Evolutionary conservation across 176 grass and related monocot genomes (phyloP).

Genomic region (Carex scoparia): DNA sequence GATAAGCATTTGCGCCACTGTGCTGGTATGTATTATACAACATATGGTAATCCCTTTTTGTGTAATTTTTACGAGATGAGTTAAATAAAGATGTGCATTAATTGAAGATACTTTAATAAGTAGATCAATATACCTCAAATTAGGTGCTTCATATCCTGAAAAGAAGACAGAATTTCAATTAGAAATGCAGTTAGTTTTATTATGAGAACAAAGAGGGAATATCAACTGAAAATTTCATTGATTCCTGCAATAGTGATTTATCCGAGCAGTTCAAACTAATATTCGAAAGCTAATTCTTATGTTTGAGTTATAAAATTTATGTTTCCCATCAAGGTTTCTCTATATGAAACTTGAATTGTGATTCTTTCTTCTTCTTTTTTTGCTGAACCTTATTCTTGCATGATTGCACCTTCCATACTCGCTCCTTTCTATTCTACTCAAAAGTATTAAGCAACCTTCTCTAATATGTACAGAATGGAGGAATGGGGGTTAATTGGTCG

Average conservation of each 20-base stretch:
- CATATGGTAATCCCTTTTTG: neutral
- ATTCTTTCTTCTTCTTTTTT: neutral
- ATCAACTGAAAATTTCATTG: neutral
- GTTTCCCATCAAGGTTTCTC: neutral
- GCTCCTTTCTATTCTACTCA: neutral
- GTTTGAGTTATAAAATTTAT: neutral
- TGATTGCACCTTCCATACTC: neutral
- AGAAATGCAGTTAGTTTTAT: neutral
- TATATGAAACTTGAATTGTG: neutral
- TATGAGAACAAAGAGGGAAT: neutral
- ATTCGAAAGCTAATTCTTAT: neutral
- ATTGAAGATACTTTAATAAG: neutral
- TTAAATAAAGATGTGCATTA: neutral
- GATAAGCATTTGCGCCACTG: neutral
- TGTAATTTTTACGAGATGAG: neutral
- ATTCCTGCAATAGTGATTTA: neutral
- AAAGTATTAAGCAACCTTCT: neutral
- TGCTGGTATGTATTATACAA: neutral
- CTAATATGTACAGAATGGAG: too few relatives aligned
- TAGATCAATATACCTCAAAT: constrained; percentile 13
- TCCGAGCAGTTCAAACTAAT: neutral
- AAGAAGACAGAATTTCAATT: neutral
- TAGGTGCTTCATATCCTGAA: constrained; percentile 35
- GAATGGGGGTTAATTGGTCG: too few relatives aligned
- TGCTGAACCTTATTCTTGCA: too few relatives aligned